A percentile compares a stretch with the other conserved stretches of the same genome.
Evolutionary conservation across 1,284 basidiomycete genomes (phyloP).

Genomic region (Moniliophthora roreri): DNA sequence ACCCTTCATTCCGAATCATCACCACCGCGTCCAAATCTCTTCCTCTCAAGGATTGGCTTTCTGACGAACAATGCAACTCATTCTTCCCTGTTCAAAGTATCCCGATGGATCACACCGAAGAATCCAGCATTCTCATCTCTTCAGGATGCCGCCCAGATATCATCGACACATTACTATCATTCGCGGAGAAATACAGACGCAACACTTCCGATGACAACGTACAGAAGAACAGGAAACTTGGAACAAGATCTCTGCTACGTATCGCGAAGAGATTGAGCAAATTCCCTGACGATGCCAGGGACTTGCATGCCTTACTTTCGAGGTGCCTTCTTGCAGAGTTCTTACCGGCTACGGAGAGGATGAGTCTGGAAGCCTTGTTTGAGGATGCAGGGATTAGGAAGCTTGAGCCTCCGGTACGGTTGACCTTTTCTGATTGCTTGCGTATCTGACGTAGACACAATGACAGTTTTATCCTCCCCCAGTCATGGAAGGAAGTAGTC

Average conservation of each 20-base stretch:
- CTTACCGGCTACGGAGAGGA: conserved; percentile 55
- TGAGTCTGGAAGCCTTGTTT: conserved; percentile 52
- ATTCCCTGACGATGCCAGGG: conserved; percentile 38
- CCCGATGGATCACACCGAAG: conserved; percentile 56
- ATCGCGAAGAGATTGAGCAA: conserved; percentile 49
- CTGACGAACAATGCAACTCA: conserved; percentile 66
- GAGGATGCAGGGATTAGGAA: conserved; percentile 49
- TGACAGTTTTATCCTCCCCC: conserved; percentile 51
- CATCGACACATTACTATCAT: conserved; percentile 39
- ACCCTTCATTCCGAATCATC: conserved; percentile 61
- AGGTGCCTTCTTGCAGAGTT: conserved; percentile 59
- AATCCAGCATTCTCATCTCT: conserved; percentile 38
- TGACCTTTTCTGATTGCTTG: neutral
- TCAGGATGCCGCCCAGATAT: conserved; percentile 39
- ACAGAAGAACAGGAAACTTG: conserved; percentile 61
- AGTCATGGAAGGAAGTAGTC: conserved; percentile 30
- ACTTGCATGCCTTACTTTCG: conserved; percentile 46
- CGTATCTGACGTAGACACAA: neutral
- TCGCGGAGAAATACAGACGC: conserved; percentile 56
- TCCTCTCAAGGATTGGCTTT: conserved; percentile 63
- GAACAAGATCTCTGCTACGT: conserved; percentile 57
- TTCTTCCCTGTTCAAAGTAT: conserved; percentile 60
- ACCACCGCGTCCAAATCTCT: conserved; percentile 62
- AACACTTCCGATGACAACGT: conserved; percentile 53
- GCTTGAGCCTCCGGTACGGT: conserved; percentile 39